These are phyloP conservation scores for Blastobotrys buckinghamii DNA, from an alignment of 1,139 yeast species.

Conservation along the genomic window DNA sequence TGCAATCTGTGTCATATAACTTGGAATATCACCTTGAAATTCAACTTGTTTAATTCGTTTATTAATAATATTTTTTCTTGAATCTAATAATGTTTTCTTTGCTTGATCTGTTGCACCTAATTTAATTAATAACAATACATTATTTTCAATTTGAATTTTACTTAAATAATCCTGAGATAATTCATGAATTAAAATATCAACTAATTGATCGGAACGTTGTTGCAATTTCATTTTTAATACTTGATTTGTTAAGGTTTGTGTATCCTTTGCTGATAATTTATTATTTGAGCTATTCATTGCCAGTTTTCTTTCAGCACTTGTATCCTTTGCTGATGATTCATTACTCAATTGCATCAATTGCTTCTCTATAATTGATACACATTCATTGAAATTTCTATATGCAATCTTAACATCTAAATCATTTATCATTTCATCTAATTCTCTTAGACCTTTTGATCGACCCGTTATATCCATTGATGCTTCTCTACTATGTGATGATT, in stretches of 20 bases:
- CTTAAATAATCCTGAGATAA: slow-evolving; percentile 34
- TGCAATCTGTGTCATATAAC: slow-evolving; percentile 52
- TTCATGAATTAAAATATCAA: slow-evolving; percentile 28
- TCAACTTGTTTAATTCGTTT: slow-evolving; percentile 43
- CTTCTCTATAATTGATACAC: slow-evolving; percentile 46
- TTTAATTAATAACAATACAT: slow-evolving; percentile 38
- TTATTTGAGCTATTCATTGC: slow-evolving; percentile 16
- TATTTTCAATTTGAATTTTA: slow-evolving; percentile 27
- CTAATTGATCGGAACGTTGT: slow-evolving; percentile 27
- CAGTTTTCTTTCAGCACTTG: slow-evolving; percentile 14
- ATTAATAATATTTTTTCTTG: slow-evolving; percentile 42
- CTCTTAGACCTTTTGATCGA: slow-evolving; percentile 36
- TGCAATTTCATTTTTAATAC: slow-evolving; percentile 23
- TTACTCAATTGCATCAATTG: slow-evolving; percentile 11
- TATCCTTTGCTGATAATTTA: slow-evolving; percentile 10
- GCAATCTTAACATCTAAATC: slow-evolving; percentile 64
- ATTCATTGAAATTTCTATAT: slow-evolving; percentile 50
- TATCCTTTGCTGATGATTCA: slow-evolving; percentile 4
- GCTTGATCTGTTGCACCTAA: slow-evolving; percentile 45
- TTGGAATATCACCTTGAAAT: slow-evolving; percentile 51
- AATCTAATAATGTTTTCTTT: slow-evolving; percentile 42
- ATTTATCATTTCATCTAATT: slow-evolving; percentile 56
- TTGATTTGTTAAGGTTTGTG: slow-evolving; percentile 8
- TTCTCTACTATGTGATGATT: slow-evolving; percentile 10
- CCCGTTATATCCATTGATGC: slow-evolving; percentile 13